Conservation (phyloP, 2,329 filamentous ascomycete species). For the Venturia pyrina region DNA sequence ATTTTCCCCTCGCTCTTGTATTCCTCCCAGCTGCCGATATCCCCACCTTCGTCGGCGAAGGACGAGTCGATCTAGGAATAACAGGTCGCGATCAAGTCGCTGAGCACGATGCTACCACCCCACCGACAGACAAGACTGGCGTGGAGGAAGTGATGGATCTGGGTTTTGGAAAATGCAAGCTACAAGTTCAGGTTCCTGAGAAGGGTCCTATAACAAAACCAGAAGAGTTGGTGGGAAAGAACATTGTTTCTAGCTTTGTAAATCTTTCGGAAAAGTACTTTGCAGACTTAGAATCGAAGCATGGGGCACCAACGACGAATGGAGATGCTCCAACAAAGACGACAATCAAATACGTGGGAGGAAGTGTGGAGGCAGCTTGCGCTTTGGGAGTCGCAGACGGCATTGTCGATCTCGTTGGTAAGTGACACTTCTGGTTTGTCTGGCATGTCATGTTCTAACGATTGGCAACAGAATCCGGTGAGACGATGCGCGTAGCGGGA, state of each 20-base stretch:
- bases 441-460: background rate
- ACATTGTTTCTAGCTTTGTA: conserved; percentile 92
- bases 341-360: conserved; percentile 87
- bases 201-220: conserved; percentile 63
- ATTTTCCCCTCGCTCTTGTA: conserved; percentile 86
- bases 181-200: conserved; percentile 93
- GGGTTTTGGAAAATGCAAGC: conserved; percentile 79
- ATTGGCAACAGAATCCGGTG: conserved; percentile 70
- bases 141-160: conserved; percentile 86
- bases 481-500: conserved; percentile 95
- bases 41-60: conserved; percentile 93
- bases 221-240: conserved; percentile 78
- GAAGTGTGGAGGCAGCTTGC: conserved; percentile 94
- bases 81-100: conserved; percentile 88
- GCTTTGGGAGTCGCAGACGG: conserved; percentile 92
- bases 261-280: conserved; percentile 78
- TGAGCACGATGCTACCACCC: conserved; percentile 66
- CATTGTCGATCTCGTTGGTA: conserved; percentile 93
- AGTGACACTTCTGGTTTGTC: conserved; percentile 28
- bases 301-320: conserved; percentile 19
- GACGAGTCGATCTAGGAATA: conserved; percentile 86
- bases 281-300: conserved; percentile 55
- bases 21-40: conserved; percentile 97
- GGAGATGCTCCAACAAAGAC: conserved; percentile 51
- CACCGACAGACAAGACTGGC: conserved; percentile 33